Evolutionary conservation across 2,329 filamentous ascomycete genomes (phyloP), one percentile per base, ranked within the genome.

Genomic region (Colletotrichum nymphaeae): DNA sequence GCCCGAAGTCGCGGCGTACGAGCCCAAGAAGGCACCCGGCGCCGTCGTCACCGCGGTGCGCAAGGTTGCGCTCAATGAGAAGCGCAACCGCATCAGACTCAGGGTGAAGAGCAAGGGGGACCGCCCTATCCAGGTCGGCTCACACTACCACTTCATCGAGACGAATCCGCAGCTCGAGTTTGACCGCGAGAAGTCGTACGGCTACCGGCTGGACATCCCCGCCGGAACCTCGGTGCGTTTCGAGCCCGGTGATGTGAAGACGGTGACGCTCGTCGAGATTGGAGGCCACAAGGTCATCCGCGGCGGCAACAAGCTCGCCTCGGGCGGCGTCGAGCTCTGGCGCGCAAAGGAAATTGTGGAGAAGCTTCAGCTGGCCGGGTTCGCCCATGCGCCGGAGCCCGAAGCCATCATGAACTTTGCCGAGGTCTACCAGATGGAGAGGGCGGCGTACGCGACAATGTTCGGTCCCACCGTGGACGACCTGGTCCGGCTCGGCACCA

Each of bases 101-200:
- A 91, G 87, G 79, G 94, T 98, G 53, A 95, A 92, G 75, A 98
- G 94, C 82, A 94, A 90, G 78, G 96, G 96, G 7, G 96, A 98
- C 82, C 88, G 96, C 37, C 96, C 96, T 1, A 93, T 98, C 74
- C 95, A 98, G 87, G 93, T 95, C 73, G 96, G 96, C 37, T 97
- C 95, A 37, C 96, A 98, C 84, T 98, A 98, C 82, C 96, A 98
- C 84, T 97, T 98, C 81, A 91, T 97, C 79, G 96, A 98, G 85
- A 93, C 92, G n/a, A 98, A 98, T 83, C 94, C 95, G 0, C 91
- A 94, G 81, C 88, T 98, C 63, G 90, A 94, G 74, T 98, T 98
- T 81, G 96, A 98, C 83, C 94, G 96, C 30, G 85, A 90, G 63
- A 91, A 90, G 76, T 91, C 95, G 1, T 97, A 97, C 79, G 96